phyloP scores from a whole-genome alignment of 1,284 basidiomycete species.

The Leccinum subfulvum region DNA sequence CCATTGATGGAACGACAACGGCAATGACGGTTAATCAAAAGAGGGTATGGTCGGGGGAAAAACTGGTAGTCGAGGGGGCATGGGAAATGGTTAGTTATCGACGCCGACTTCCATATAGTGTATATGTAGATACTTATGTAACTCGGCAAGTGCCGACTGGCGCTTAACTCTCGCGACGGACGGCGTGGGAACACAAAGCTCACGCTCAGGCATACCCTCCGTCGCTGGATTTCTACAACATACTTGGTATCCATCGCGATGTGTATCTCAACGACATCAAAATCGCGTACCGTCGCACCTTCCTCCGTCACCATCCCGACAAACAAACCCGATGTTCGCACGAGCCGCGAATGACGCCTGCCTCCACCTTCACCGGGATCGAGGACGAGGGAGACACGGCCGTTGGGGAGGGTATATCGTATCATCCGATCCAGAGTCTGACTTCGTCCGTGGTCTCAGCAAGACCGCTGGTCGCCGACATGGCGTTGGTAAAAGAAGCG shows the following conservation, averaged over 20 bases:
- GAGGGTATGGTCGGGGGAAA: too few relatives aligned
- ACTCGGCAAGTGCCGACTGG: too few relatives aligned
- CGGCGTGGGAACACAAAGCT: too few relatives aligned
- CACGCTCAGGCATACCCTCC: background rate
- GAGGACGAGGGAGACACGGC: conserved; percentile 43
- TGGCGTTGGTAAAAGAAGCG: conserved; percentile 61
- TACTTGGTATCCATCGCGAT: conserved; percentile 44
- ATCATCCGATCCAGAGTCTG: background rate
- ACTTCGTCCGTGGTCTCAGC: background rate
- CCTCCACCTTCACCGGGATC: background rate
- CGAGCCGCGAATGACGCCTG: background rate
- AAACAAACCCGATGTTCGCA: conserved; percentile 38
- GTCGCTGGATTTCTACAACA: conserved; percentile 44
- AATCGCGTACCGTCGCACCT: conserved; percentile 63
- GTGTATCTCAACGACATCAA: conserved; percentile 57
- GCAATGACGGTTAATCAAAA: too few relatives aligned
- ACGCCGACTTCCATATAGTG: too few relatives aligned
- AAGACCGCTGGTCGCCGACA: conserved; percentile 30
- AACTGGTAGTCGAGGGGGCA: too few relatives aligned
- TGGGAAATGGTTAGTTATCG: too few relatives aligned
- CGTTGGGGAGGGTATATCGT: background rate
- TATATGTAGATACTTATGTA: too few relatives aligned
- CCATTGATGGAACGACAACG: too few relatives aligned
- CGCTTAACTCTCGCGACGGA: too few relatives aligned
- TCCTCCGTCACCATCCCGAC: conserved; percentile 69